Evolutionary conservation across 306 rosid genomes (phyloP), one percentile per base, ranked within the genome.

Genomic region (Glycine latifolia): DNA sequence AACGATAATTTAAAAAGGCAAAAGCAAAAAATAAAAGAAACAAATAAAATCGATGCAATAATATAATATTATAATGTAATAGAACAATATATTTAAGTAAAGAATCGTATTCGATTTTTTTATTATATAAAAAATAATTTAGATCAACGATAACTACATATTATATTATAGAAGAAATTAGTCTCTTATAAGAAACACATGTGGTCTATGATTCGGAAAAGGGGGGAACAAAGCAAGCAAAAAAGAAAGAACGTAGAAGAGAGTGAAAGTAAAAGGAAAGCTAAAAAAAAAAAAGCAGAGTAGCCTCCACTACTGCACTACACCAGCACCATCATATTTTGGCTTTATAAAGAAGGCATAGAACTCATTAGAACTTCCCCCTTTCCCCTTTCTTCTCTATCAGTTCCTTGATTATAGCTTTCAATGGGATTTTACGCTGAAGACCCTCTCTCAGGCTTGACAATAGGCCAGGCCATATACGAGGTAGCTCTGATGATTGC

Each of bases 401-500:
- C 31, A 26, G 31, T 26, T 26, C 31, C 31, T 26, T 26, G 31
- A 26, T 26, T 26, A 26, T 26, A 39, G 1, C 77, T 43, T 75
- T 8, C 79, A 52, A 89, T 93, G 97, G 82, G 90, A 9, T 88
- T 83, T 81, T 83, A 71, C 50, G 73, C 72, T 17, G 86, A 85
- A 60, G 84, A 91, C 10, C 37, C 85, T 8, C 46, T 74, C 39
- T 85, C 88, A 0, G 88, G 86, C 31, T 70, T 88, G 59, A 71
- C 89, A 7, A 44, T 87, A 52, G 84, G 91, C 8, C 92, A 91
- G 11, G 79, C 88, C 10, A 49, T 92, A 31, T 92, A 89, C 67
- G 91, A 92, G 48, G 87, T 86, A 10, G 97, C 97, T 48, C 82
- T 93, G 10, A 79, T 85, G 39, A 83, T 93, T 44, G 96, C 97